Evolutionary conservation across 768 basidiomycete species (phyloP).

Genomic region (Boletus rufocinnamomeus): DNA sequence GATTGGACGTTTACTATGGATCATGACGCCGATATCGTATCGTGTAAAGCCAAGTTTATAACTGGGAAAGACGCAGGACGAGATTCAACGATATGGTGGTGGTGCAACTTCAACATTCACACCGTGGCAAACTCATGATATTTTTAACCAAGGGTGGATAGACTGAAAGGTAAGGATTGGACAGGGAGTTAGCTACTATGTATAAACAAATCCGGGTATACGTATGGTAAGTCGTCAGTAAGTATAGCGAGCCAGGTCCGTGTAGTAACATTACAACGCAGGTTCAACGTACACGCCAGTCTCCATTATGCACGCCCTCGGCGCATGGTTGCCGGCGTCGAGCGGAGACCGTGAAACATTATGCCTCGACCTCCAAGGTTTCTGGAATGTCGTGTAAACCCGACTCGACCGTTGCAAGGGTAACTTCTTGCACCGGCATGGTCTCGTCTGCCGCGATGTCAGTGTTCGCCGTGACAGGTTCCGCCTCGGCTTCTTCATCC

Average conservation of each 20-base stretch:
- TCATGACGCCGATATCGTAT: neutral
- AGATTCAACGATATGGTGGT: neutral
- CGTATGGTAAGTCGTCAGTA: constrained; percentile 20
- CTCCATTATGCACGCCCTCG: constrained; percentile 1
- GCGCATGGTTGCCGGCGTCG: constrained; percentile 5
- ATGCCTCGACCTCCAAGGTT: constrained; percentile 25
- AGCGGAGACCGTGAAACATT: constrained; percentile 2
- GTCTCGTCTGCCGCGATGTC: constrained; percentile 8
- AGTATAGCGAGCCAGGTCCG: constrained; percentile 10
- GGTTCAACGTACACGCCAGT: neutral
- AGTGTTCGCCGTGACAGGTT: neutral
- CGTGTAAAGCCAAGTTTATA: neutral
- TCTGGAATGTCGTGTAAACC: constrained; percentile 13
- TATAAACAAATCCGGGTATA: constrained; percentile 28
- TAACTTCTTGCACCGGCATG: constrained; percentile 5
- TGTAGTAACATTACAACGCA: constrained; percentile 10
- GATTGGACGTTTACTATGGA: neutral
- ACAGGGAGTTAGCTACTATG: constrained; percentile 12
- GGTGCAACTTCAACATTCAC: neutral
- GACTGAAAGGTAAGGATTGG: constrained; percentile 9
- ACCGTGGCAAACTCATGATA: neutral
- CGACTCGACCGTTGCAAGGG: constrained; percentile 4
- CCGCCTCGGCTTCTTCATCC: constrained; percentile 9
- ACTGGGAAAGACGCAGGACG: neutral
- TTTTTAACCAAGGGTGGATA: neutral